Base-by-base conservation (phyloP, 805 yeast genomes). In the Kuraishia ogatae region DNA sequence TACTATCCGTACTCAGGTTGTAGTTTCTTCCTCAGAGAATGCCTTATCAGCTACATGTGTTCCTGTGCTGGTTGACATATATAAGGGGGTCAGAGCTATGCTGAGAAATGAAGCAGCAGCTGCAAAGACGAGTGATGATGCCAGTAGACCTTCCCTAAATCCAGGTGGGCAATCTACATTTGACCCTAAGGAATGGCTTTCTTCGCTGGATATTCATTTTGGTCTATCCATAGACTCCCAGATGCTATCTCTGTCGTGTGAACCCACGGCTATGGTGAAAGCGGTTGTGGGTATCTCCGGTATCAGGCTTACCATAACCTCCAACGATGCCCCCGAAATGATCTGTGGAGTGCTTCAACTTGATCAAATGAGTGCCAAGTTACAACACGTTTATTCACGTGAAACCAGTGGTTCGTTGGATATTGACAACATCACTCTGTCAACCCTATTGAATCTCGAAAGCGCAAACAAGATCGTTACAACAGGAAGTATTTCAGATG, bases 201-300 rank as follows among this genome's bases (percentile, higher is more conserved):
- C 48, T n/a, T 20, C 46, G 47, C 20, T 20, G 47, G 52, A 52
- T n/a, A 24, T 35, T 13, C 21, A 81, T 53, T 68, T 87, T 54
- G 82, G 86, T 0, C 59, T 92, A 6, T 74, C 78, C 48, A 78
- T 92, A 53, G 91, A 83, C 21, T 80, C 84, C 39, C 99, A 94
- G 65, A 80, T 79, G 50, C 66, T 94, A 22, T 79, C 87, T 2
- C 72, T 94, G 54, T 87, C 96, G 60, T 94, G 99, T 76, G 93
- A 89, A 58, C 99, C 99, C 1, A 85, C 85, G 19, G 98, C 98
- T 0, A 90, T 89, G 64, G 94, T 94, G 1, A 91, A 90, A 46
- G 96, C 97, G 0, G 81, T 87, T 39, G 84, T 90, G 17, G 87
- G 90, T 7, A 78, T 85, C 22, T 86, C 83, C 21, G 84, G 86